Base-by-base conservation (phyloP, 768 basidiomycete species). In the Termitomyces sp. region DNA sequence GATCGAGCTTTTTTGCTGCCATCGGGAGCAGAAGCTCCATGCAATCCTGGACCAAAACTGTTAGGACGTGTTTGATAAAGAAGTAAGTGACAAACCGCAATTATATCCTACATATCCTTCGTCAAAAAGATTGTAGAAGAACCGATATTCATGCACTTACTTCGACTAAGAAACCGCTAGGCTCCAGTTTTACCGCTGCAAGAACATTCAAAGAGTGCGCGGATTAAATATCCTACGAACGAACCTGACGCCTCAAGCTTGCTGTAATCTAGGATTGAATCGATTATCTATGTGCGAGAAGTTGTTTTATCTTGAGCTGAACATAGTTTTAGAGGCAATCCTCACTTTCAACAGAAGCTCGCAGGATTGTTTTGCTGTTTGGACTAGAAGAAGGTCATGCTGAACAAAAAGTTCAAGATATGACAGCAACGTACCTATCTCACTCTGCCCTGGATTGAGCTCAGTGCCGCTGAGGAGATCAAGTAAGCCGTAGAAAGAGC, bases 311-410 rank as follows among this genome's bases (percentile, higher is more conserved):
- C 3, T 18, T n/a, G 16, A 3, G 22, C 24, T 20, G 30, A 45
- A 22, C 20, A 33, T 30, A 27, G 4, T 20, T 53, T n/a, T 8
- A 54, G n/a, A 20, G 13, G 12, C 15, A 22, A 22, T 3, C 30
- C 58, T 44, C 63, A 84, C 87, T 77, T 88, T 88, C 55, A 90
- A 70, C 24, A 91, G 71, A 16, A 89, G 75, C 68, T 89, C 89
- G 68, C 89, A 91, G 0, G 87, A 88, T 64, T 88, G 85, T 63
- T 89, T 89, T 1, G 89, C 88, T 2, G 88, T 91, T 78, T 87
- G 85, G 0, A 89, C 87, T 86, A 59, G 18, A 2, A 46, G 18
- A 44, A 39, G 36, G 30, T 42, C 15, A 39, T 20, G 4, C 3
- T 13, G 3, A 36, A n/a, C 33, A 9, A 18, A 18, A 44, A 39